A percentile compares a stretch with the other conserved stretches of the same genome.
phyloP scores from a whole-genome alignment of 306 rosid species.

The Trifolium fragiferum region DNA sequence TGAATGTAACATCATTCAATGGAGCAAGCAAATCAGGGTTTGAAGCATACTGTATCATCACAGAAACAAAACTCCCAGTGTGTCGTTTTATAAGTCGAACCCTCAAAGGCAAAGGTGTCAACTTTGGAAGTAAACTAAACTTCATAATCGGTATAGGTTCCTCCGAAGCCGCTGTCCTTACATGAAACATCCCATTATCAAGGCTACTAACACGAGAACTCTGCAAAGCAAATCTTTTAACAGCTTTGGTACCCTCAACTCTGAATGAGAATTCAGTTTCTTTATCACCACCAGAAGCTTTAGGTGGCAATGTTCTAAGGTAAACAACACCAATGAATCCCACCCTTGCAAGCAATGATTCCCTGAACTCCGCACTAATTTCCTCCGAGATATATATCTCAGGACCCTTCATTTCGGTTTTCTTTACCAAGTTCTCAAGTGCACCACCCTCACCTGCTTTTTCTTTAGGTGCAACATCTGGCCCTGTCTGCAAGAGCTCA shows the following conservation, averaged over 20 bases:
- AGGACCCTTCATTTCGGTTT: slow-evolving; percentile 86
- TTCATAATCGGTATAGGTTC: slow-evolving; percentile 87
- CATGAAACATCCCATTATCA: slow-evolving; percentile 88
- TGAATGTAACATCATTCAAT: slow-evolving; percentile 75
- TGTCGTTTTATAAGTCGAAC: slow-evolving; percentile 85
- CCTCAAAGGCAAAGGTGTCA: slow-evolving; percentile 90
- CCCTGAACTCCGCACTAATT: slow-evolving; percentile 90
- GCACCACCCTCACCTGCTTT: slow-evolving; percentile 47
- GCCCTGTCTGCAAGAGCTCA: slow-evolving; percentile 87
- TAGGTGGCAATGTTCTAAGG: slow-evolving; percentile 82
- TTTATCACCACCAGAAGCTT: slow-evolving; percentile 71
- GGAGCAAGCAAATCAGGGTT: slow-evolving; percentile 83
- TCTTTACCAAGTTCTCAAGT: slow-evolving; percentile 66
- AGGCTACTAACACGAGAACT: slow-evolving; percentile 79
- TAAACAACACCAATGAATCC: slow-evolving; percentile 83
- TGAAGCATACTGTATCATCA: slow-evolving; percentile 85
- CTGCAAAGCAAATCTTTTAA: slow-evolving; percentile 86
- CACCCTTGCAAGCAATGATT: slow-evolving; percentile 82
- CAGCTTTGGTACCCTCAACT: slow-evolving; percentile 71
- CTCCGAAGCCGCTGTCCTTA: slow-evolving; percentile 70
- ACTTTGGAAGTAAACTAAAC: slow-evolving; percentile 79
- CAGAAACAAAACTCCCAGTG: slow-evolving; percentile 81
- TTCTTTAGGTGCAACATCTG: slow-evolving; percentile 55
- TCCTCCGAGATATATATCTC: slow-evolving; percentile 83
- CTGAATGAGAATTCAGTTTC: slow-evolving; percentile 95